Evolutionary conservation across 192 early-diverging fungal genomes (phyloP).

Genomic region (Entophlyctis helioformis): DNA sequence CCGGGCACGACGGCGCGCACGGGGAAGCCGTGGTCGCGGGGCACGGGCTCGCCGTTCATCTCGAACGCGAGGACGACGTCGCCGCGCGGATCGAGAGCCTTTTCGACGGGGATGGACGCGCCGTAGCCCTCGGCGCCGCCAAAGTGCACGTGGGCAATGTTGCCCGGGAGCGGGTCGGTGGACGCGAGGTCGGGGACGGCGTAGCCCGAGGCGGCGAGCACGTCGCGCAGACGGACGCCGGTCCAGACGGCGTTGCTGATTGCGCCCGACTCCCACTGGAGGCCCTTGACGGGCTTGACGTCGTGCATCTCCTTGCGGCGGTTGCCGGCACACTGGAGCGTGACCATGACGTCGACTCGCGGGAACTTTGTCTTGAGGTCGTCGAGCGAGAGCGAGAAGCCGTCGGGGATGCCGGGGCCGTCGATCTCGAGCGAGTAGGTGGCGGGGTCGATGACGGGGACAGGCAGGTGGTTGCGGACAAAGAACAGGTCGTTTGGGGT

Average conservation of each 20-base stretch:
- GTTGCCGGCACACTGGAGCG: conserved; percentile 79
- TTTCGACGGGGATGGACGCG: conserved; percentile 51
- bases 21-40: conserved; percentile 65
- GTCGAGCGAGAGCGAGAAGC: conserved; percentile 21
- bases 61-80: conserved; percentile 66
- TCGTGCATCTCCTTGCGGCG: conserved; percentile 66
- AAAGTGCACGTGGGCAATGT: conserved; percentile 38
- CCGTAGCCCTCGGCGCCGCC: conserved; percentile 44
- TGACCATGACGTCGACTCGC: conserved; percentile 46
- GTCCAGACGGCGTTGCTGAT: conserved; percentile 68
- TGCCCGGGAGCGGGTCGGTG: conserved; percentile 52
- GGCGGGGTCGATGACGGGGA: conserved; percentile 56
- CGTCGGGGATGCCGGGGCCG: conserved; percentile 26
- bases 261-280: conserved; percentile 70
- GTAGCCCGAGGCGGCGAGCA: conserved; percentile 52
- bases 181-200: conserved; percentile 39
- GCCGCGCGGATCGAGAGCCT: conserved; percentile 48
- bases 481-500: conserved; percentile 71
- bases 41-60: conserved; percentile 34
- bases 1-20: conserved; percentile 82
- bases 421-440: conserved; percentile 51
- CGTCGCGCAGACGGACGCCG: conserved; percentile 65
- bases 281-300: conserved; percentile 65
- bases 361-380: conserved; percentile 39
- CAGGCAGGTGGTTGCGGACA: conserved; percentile 81